Evolutionary conservation across 345 rosid genomes (phyloP).

Genomic region (Sonneratia caseolaris): DNA sequence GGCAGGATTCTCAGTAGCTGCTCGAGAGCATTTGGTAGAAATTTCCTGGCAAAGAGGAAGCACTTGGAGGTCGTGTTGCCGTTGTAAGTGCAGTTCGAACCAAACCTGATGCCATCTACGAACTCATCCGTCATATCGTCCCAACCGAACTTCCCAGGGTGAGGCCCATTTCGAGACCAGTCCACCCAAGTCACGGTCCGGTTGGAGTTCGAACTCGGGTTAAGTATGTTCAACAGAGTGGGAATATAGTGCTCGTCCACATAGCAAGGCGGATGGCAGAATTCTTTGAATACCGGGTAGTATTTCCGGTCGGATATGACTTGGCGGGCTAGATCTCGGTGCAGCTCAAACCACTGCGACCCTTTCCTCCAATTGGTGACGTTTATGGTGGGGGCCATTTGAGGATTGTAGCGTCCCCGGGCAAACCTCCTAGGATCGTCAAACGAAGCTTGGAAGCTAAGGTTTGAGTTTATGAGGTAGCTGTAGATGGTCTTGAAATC

Average conservation of each 20-base stretch:
- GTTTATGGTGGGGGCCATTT: constrained; percentile 46
- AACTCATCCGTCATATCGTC: constrained; percentile 39
- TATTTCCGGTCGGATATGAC: constrained; percentile 39
- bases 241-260: constrained; percentile 68
- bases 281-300: constrained; percentile 27
- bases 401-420: constrained; percentile 51
- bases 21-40: constrained; percentile 34
- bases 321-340: constrained; percentile 35
- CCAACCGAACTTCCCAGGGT: constrained; percentile 45
- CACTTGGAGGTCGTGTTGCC: constrained; percentile 27
- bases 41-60: constrained; percentile 59
- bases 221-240: constrained; percentile 34
- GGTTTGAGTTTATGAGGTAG: constrained; percentile 38
- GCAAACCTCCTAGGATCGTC: constrained; percentile 42
- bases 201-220: constrained; percentile 29
- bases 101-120: constrained; percentile 29
- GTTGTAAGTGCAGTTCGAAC: constrained; percentile 38
- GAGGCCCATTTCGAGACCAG: constrained; percentile 59
- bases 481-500: constrained; percentile 41
- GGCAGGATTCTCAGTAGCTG: constrained; percentile 51
- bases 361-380: constrained; percentile 68
- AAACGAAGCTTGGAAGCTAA: constrained; percentile 35
- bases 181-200: constrained; percentile 59
- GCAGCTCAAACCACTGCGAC: constrained; percentile 71
- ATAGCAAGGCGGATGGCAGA: constrained; percentile 52